Evolutionary conservation across 1,139 yeast genomes (phyloP), one percentile per base, ranked within the genome.

Genomic region (Lizanozyma gosingica): DNA sequence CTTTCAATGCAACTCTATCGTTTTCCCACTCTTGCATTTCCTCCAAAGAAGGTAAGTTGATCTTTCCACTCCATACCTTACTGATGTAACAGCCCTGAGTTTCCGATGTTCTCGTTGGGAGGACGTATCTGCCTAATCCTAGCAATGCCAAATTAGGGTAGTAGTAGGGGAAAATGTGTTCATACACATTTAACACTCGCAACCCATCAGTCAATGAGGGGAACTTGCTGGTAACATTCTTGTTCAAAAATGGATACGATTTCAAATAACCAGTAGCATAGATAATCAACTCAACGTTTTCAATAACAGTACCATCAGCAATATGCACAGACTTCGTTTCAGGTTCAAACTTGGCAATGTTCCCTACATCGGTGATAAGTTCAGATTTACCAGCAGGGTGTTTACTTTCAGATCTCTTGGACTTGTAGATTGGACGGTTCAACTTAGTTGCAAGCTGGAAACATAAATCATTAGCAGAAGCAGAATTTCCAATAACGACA

Each of bases 241-340:
- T 49, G 43, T 59, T 56, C 37, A 77, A 51, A 42, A 60, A 73
- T 4, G 80, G 79, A 40, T 66, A 60, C 22, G 72, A 65, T 47
- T 74, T 68, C 17, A 69, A 60, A 53, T 75, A 81, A 0, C 88
- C 87, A 1, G 88, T 81, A 32, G 84, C 83, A 54, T 74, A 80
- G 3, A 82, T 54, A n/a, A 81, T 55, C 15, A 48, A 52, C 42
- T 76, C 83, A 36, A 79, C 65, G 38, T 64, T 58, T 1, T 51
- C 51, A 14, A 73, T 44, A 1, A 43, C 45, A 1, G 59, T 42
- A 1, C 79, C 80, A 47, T 70, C 71, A 3, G 45, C 48, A 39
- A 71, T 60, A 22, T 49, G 43, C 37, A 67, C 58, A 2, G 54
- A 42, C 36, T 63, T 60, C 3, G 54, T 51, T 0, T 49, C 56